Conservation (phyloP, 2,329 filamentous ascomycete species). For the Ascochyta pisi region DNA sequence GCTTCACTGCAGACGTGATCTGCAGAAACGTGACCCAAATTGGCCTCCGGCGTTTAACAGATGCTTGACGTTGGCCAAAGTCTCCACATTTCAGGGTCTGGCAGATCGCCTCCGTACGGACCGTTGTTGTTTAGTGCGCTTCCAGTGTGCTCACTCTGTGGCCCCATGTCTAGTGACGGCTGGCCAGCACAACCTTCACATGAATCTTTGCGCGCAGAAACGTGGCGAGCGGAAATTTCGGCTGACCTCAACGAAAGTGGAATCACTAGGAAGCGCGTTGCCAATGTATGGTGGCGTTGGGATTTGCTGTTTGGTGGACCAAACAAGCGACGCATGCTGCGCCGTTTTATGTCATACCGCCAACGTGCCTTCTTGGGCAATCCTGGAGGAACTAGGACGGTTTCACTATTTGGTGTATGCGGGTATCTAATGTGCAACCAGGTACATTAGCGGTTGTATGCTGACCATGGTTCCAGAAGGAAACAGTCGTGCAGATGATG, state of each 20-base stretch:
- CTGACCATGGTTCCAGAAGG: background rate
- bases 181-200: background rate
- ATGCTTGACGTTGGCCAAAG: background rate
- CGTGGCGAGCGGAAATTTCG: background rate
- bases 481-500: background rate
- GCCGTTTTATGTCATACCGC: background rate
- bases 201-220: background rate
- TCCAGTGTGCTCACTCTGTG: background rate
- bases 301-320: background rate
- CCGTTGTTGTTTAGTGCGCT: background rate
- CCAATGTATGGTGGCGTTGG: background rate
- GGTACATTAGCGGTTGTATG: background rate
- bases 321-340: conserved; percentile 4
- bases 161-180: background rate
- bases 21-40: conserved; percentile 5
- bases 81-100: background rate
- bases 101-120: background rate
- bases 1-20: background rate
- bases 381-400: conserved; percentile 3
- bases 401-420: conserved; percentile 1
- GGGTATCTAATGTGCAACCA: background rate
- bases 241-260: background rate
- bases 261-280: background rate
- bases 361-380: background rate
- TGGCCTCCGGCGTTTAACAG: background rate